Evolutionary conservation across 164 flowering plant genomes (phyloP), one percentile per base, ranked within the genome.

Genomic region (Litsea cubeba): DNA sequence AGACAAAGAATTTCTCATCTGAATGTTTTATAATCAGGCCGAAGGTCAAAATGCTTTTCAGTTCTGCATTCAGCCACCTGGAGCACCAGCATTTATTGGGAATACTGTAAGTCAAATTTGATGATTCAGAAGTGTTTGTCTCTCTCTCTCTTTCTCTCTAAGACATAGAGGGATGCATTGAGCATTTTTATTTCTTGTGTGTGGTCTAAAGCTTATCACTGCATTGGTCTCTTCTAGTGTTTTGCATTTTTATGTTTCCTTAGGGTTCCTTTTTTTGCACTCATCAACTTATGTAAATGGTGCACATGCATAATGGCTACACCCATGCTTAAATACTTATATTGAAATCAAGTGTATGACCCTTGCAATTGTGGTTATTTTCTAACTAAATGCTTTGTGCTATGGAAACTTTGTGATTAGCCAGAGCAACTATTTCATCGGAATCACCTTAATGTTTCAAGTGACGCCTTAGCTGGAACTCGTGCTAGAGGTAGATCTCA

Each of bases 381-480:
- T 73, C 78, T 74, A 25, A 70, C 69, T 83, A 71, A 77, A 80
- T 76, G 67, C 71, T 77, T 63, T 62, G 23, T 60, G 54, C 67
- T 82, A 25, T 73, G 35, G 5, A 57, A 74, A 76, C 76, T 77
- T 78, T 83, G 60, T 87, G 81, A 80, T 82, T 82, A 95, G 99
- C 99, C 98, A 76, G 99, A 93, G 90, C 91, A 87, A 83, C 85
- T 95, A 62, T 95, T 92, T 82, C 96, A 90, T 73, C 86, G 97
- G 74, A 85, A 83, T 74, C 69, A 73, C 81, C 89, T 86, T 5
- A 82, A 72, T 66, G 81, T 95, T 71, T 85, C 74, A 26, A 95
- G 94, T 78, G 99, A 95, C 78, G 99, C 99, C 72, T 83, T 95
- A 83, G 98, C 99, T 84, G 98, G 89, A 82, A 95, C 99, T 64